Conservation (phyloP, 2,329 filamentous ascomycete species). For the Fusarium sp. region DNA sequence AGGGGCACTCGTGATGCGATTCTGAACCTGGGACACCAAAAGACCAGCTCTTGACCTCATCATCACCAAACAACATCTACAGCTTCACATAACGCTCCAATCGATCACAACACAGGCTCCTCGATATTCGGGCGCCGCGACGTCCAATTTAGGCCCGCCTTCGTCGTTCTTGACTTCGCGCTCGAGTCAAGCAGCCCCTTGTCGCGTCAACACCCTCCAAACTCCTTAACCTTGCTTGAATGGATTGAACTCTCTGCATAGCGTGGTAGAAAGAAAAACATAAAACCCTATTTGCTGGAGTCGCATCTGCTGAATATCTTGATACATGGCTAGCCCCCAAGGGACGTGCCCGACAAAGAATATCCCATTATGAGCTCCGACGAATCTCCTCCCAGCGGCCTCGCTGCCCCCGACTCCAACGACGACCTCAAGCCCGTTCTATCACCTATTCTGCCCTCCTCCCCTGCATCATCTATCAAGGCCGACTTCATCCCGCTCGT, state of each 20-base stretch:
- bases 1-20: slow-evolving; percentile 18
- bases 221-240: slow-evolving; percentile 1
- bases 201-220: slow-evolving; percentile 14
- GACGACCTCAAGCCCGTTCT: slow-evolving; percentile 45
- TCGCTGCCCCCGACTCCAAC: slow-evolving; percentile 36
- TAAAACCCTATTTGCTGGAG: background rate
- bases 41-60: slow-evolving; percentile 10
- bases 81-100: background rate
- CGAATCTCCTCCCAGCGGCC: slow-evolving; percentile 36
- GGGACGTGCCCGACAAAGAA: background rate
- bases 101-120: background rate
- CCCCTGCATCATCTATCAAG: slow-evolving; percentile 45
- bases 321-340: slow-evolving; percentile 39
- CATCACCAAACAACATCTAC: background rate
- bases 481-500: slow-evolving; percentile 72
- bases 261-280: background rate
- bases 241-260: background rate
- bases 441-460: slow-evolving; percentile 46
- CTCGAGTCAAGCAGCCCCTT: slow-evolving; percentile 20
- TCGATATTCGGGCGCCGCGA: slow-evolving; percentile 16
- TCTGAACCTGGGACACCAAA: slow-evolving; percentile 12
- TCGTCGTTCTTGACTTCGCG: background rate
- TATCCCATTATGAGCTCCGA: slow-evolving; percentile 44
- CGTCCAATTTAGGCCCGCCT: slow-evolving; percentile 16
- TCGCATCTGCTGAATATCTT: slow-evolving; percentile 7